These are phyloP conservation scores for Paulownia fortunei DNA, from an alignment of 257 asterid genomes.

Conservation along the genomic window DNA sequence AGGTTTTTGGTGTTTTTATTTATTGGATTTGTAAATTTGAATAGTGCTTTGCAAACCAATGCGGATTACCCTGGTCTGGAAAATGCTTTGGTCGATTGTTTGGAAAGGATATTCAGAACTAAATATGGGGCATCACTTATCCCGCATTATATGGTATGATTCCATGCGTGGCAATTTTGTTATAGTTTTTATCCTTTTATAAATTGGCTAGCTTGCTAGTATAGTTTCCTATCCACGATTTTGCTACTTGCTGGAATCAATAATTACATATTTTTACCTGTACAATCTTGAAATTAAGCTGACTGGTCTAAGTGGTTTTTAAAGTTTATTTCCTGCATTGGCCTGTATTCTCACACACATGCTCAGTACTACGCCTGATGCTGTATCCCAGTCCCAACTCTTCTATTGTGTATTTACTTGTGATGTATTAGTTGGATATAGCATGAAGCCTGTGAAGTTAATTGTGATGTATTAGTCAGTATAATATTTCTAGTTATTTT, in stretches of 20 bases:
- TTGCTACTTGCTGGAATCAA: constrained; percentile 15
- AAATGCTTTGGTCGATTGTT: constrained; percentile 68
- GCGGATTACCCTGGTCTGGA: constrained; percentile 79
- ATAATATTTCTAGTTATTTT: not conserved
- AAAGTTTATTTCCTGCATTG: not conserved
- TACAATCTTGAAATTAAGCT: constrained; percentile 18
- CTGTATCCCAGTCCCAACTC: not conserved
- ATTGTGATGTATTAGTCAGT: not conserved
- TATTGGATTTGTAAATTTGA: constrained; percentile 25
- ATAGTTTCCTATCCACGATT: not conserved
- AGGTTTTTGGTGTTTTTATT: not conserved
- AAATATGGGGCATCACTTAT: constrained; percentile 90
- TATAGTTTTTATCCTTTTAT: not conserved
- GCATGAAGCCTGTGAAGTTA: not conserved
- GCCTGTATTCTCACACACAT: not conserved
- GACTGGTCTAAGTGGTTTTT: constrained; percentile 1
- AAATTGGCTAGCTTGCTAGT: not conserved
- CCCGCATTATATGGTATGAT: constrained; percentile 85
- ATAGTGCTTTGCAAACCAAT: constrained; percentile 81
- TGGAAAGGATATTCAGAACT: constrained; percentile 84
- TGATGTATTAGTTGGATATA: not conserved
- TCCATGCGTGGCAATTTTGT: not conserved
- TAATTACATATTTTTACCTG: not conserved
- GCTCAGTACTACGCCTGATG: constrained; percentile 4
- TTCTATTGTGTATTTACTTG: not conserved